A percentile compares a stretch with the other conserved stretches of the same genome.
Evolutionary conservation across 768 basidiomycete genomes (phyloP).

Genomic region (Phanerochaete sordida): DNA sequence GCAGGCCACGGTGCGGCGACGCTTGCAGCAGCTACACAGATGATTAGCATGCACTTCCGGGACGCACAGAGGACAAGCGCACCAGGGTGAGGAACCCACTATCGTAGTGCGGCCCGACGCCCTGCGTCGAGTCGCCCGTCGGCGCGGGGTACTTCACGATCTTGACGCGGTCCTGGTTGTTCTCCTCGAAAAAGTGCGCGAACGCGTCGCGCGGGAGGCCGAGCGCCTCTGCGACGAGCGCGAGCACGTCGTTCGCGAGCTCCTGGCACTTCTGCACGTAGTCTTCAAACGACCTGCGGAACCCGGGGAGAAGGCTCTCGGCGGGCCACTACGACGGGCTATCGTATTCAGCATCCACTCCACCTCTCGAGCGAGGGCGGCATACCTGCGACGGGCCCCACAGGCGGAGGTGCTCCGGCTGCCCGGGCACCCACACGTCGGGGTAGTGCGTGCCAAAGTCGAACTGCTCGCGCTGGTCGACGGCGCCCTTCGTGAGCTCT

Average conservation of each 20-base stretch:
- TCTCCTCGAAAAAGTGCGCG: conserved; percentile 54
- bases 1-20: conserved; percentile 70
- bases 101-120: conserved; percentile 84
- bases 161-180: conserved; percentile 67
- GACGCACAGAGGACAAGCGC: conserved; percentile 19
- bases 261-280: conserved; percentile 61
- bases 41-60: neutral
- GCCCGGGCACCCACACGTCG: conserved; percentile 53
- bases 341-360: neutral
- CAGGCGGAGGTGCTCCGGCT: conserved; percentile 63
- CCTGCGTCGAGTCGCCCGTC: conserved; percentile 49
- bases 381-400: conserved; percentile 77
- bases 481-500: conserved; percentile 69
- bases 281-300: conserved; percentile 48
- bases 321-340: conserved; percentile 63
- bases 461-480: conserved; percentile 77
- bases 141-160: conserved; percentile 74
- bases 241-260: conserved; percentile 60
- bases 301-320: conserved; percentile 68
- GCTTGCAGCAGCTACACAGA: conserved; percentile 67
- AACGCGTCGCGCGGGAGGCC: conserved; percentile 60
- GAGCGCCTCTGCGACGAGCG: conserved; percentile 65
- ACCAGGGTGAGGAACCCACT: conserved; percentile 83
- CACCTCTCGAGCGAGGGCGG: neutral
- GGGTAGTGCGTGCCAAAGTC: conserved; percentile 69